Evolutionary conservation across 108 stramenopile species (phyloP), one percentile per base, ranked within the genome.

Genomic region (Nitzschia putrida): DNA sequence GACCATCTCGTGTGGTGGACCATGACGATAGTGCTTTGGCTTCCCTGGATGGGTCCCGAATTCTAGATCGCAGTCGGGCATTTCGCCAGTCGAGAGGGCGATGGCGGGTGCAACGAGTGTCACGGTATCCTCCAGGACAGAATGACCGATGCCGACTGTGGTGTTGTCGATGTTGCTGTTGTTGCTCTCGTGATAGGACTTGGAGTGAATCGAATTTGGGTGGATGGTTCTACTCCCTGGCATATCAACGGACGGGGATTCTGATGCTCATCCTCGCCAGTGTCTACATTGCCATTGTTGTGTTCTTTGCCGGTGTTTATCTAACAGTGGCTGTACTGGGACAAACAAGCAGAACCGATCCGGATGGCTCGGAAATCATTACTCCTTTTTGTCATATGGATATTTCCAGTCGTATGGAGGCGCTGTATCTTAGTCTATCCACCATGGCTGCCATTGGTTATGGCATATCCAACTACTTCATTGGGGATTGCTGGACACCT

Each of bases 371-470:
- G 25, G 69, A 57, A n/a, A 81, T 61, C 11, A 57, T 37, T 3
- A 61, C 58, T 44, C 73, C 85, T 12, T 89, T 87, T 73, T 95
- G 94, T 73, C 85, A 86, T 39, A 89, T 95, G 88, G 90, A 92
- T 67, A 82, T 95, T 23, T 79, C 81, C 44, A 82, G 85, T 64
- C 77, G 79, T 42, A 80, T 92, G 82, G 94, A 95, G 83, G 92
- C 87, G 51, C 83, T 83, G 47, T 88, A 95, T 63, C 97, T 99
- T 58, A 83, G 80, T 6, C 82, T 98, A 3, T 92, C 91, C 24
- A 95, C 95, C 44, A 96, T 96, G 92, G 89, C 96, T 16, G 93
- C 95, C 10, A 93, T 98, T 60, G 98, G 98, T 21, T 99, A 97
- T 66, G 96, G 96, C 16, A 90, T 90, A 1, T 87, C 90, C 24